Evolutionary conservation across 139 green algal species (phyloP), one percentile per base, ranked within the genome.

Genomic region (Trebouxia sp.): DNA sequence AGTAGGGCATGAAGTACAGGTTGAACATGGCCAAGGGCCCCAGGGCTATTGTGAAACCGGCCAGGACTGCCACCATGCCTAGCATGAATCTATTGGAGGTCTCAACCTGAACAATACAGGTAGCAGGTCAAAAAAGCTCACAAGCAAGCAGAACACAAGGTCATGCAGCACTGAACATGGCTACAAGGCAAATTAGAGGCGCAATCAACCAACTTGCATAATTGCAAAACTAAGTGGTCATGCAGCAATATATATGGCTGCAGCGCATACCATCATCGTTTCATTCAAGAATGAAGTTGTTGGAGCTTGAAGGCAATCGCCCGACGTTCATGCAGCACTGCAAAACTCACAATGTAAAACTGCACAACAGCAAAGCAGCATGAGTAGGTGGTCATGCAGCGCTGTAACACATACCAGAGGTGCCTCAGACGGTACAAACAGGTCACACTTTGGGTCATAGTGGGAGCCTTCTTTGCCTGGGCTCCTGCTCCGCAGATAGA

Each of bases 1-100:
- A 93, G 92, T 97, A 98, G 45, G 95, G 95, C 66, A 98, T 62
- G 9, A 97, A 80, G 89, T 98, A 98, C 45, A 98, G 91, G 78
- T 94, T 95, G 82, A 97, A 79, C 85, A 98, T 95, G 32, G 85
- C 82, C 26, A 92, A 48, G 37, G 91, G 81, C 58, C 95, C 95
- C 75, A 97, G 83, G 45, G 88, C 87, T 45, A 90, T 65, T 37
- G 92, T 94, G 85, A 81, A 86, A 28, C 82, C 92, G 1, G 84
- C 93, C 65, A 98, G 86, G 26, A 98, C 62, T 24, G 83, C 95
- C 26, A 97, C n/a, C 89, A 94, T 94, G 78, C 84, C 91, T 6
- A 93, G 38, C 83, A 94, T 82, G 88, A 94, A 98, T 41, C 86
- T 85, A 76, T 97, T 94, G 80, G 89, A 93, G 38, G 93, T 97